Percentiles rank a stretch among this genome's conserved stretches.
Conservation (phyloP, 345 rosid species). For the Hibiscus syriacus region DNA sequence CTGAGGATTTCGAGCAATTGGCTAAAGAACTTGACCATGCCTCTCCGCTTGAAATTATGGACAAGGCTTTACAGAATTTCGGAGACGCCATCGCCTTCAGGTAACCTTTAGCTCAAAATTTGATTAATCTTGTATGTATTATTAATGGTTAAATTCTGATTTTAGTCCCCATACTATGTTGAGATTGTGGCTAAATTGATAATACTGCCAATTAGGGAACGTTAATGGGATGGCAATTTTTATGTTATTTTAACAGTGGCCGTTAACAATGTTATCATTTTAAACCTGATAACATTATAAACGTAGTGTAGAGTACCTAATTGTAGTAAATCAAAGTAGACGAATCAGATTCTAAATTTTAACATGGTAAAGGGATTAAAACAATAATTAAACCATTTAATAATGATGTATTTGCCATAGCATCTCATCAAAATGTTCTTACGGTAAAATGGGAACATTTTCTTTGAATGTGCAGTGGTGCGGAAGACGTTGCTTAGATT, state of each 20-base stretch:
- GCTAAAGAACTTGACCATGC: constrained; percentile 53
- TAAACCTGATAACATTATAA: too few species aligned
- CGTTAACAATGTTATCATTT: too few species aligned
- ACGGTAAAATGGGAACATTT: not conserved
- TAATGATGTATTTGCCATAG: not conserved
- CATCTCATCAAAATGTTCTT: not conserved
- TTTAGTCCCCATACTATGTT: not conserved
- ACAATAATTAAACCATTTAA: too few species aligned
- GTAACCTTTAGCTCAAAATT: constrained; percentile 21
- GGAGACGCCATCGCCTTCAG: constrained; percentile 93
- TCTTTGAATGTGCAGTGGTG: constrained; percentile 55
- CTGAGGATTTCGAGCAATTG: constrained; percentile 51
- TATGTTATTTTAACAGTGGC: too few species aligned
- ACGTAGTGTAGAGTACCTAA: too few species aligned
- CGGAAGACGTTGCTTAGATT: constrained; percentile 92
- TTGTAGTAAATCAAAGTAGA: too few species aligned
- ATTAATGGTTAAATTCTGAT: not conserved
- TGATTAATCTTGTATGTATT: not conserved
- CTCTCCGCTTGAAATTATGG: constrained; percentile 87
- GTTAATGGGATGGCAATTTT: too few species aligned
- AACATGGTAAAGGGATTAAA: too few species aligned
- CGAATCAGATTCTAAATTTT: too few species aligned
- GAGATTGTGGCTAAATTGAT: not conserved
- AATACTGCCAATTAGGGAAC: too few species aligned
- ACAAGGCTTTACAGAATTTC: constrained; percentile 77